These are phyloP conservation scores for Brassica balearica DNA, from an alignment of 441 rosid species.

Conservation along the genomic window DNA sequence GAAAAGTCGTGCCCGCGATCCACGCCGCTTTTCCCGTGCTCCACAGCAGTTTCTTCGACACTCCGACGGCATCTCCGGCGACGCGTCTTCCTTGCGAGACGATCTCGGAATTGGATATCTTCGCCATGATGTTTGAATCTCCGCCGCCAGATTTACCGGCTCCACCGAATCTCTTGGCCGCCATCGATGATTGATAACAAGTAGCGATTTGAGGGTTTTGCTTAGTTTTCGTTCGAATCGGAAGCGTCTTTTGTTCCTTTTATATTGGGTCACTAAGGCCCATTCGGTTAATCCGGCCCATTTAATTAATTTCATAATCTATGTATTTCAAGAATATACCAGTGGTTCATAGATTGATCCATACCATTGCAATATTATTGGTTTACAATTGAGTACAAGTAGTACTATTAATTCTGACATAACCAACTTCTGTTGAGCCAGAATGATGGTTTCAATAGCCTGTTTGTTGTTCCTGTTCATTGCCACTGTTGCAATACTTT, in stretches of 20 bases:
- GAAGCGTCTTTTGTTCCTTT: neutral
- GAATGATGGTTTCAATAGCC: no score
- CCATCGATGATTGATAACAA: conserved; percentile 42
- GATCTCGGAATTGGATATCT: conserved; percentile 54
- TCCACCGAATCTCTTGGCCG: conserved; percentile 58
- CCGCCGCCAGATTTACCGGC: conserved; percentile 46
- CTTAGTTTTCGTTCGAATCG: neutral
- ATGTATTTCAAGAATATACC: neutral
- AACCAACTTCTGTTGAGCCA: no score
- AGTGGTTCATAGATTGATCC: conserved; percentile 4
- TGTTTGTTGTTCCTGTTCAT: no score
- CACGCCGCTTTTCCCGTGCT: conserved; percentile 50
- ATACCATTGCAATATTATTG: conserved; percentile 1
- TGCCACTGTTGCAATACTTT: no score
- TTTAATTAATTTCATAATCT: neutral
- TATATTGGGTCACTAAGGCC: neutral
- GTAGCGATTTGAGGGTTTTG: conserved; percentile 30
- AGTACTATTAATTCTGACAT: neutral
- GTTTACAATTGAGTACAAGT: neutral
- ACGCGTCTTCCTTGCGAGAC: conserved; percentile 62
- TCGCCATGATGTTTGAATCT: conserved; percentile 48
- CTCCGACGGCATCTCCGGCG: conserved; percentile 58
- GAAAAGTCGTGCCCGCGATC: conserved; percentile 56
- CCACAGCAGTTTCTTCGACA: conserved; percentile 67
- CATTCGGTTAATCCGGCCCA: neutral